Base-by-base conservation (phyloP, 495 filamentous ascomycete species). In the Daldinia loculata region DNA sequence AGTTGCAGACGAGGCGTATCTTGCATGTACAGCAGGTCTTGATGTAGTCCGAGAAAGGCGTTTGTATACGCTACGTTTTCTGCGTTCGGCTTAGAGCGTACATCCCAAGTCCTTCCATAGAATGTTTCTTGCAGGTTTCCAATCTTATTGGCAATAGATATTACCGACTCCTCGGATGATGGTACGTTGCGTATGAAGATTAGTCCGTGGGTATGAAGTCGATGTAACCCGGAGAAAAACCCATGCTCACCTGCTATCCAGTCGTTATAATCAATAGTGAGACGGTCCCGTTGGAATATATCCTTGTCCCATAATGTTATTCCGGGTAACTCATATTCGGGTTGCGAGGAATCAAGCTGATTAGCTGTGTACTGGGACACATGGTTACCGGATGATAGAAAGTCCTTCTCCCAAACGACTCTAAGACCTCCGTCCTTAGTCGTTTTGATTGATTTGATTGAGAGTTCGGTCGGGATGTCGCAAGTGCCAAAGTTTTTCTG, bases 51-150 rank as follows among this genome's bases (percentile, higher is more conserved):
- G 1, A 97, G 88, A 70, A 88, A 88, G 48, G 89, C 82, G 75
- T 82, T 88, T 4, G 94, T 97, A 80, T 98, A 97, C 14, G 95
- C 95, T 7, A 98, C 89, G 72, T 98, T 98, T 76, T 92, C 93
- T 43, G 93, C 91, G 50, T 89, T 69, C 2, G 91, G 88, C 34
- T 93, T 89, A 8, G 85, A 89, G 59, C 85, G 87, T 27, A 98
- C 94, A 79, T 97, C 92, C 91, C 93, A 97, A 1, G 93, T 97
- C 48, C 80, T 78, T 34, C 95, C 95, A 80, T 97, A 97, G 76
- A 98, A 95, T 15, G 93, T 92, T 69, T 92, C 88, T 59, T 92
- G 89, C 11, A 97, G 72, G 0, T 85, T 84, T 0, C 94, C 94
- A 61, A 97, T 92, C 32, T 89, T 84, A 7, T 80, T 81, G 2